These are phyloP conservation scores for Candida railenensis DNA, from an alignment of 805 yeast genomes.

Conservation along the genomic window DNA sequence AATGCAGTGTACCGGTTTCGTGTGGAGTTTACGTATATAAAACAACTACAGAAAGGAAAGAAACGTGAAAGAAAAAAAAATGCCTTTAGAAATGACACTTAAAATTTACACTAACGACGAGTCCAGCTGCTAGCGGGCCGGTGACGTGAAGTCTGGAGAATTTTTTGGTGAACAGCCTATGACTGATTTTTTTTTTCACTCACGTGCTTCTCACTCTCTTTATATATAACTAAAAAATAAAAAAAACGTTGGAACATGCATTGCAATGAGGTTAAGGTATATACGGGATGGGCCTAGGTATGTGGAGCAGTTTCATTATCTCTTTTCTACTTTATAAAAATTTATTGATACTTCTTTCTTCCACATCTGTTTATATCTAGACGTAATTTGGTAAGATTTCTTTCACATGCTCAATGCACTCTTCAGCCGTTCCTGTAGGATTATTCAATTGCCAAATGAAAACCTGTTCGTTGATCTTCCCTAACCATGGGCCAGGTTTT, in stretches of 20 bases:
- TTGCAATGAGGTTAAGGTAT: too few relatives aligned
- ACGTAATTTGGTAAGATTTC: conserved; percentile 16
- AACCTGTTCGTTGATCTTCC: conserved; percentile 50
- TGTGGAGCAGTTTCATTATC: too few relatives aligned
- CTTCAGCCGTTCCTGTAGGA: conserved; percentile 54
- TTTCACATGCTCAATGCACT: conserved; percentile 49
- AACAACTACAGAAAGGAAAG: too few relatives aligned
- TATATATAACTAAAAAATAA: too few relatives aligned
- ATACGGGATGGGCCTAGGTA: too few relatives aligned
- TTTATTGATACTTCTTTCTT: neutral
- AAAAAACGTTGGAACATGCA: too few relatives aligned
- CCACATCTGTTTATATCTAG: neutral
- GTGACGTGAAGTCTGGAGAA: too few relatives aligned
- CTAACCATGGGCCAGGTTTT: conserved; percentile 90
- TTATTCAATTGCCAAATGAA: conserved; percentile 77
- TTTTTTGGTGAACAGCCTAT: neutral
- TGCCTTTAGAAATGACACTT: too few relatives aligned
- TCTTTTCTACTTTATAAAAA: too few relatives aligned
- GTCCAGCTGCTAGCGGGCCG: neutral
- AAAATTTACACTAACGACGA: too few relatives aligned
- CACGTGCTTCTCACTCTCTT: too few relatives aligned
- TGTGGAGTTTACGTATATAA: neutral
- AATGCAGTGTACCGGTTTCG: neutral
- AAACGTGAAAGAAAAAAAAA: too few relatives aligned
- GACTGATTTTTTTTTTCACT: conserved; percentile 3